phyloP scores from a whole-genome alignment of 495 filamentous ascomycete species.

The Xylaria longipes region DNA sequence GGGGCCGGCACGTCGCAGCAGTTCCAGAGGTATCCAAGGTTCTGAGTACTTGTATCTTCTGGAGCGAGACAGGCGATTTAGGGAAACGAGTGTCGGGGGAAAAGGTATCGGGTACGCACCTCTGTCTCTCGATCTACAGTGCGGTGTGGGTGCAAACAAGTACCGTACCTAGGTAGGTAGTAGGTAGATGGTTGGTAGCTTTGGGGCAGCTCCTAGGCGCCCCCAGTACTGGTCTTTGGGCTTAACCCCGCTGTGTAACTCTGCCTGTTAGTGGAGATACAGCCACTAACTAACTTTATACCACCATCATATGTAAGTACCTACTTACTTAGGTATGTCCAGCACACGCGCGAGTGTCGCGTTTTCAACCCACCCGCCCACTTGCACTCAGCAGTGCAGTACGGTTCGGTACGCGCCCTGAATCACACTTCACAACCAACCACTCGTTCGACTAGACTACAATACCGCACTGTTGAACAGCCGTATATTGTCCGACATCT shows the following conservation, averaged over 20 bases:
- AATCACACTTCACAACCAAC: neutral
- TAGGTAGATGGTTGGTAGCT: neutral
- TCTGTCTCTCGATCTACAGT: neutral
- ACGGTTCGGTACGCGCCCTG: neutral
- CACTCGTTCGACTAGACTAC: neutral
- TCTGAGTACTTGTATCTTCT: neutral
- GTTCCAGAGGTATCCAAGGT: neutral
- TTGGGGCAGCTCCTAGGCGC: neutral
- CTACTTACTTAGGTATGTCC: no score
- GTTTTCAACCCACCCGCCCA: neutral
- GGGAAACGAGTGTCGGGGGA: neutral
- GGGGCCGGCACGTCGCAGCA: conserved; percentile 4
- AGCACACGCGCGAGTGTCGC: neutral
- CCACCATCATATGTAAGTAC: no score
- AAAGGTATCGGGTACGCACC: neutral
- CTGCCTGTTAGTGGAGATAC: neutral
- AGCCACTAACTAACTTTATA: neutral
- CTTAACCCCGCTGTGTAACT: conserved; percentile 12
- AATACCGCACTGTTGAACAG: neutral
- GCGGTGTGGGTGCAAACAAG: no score
- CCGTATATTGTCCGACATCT: neutral
- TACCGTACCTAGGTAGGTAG: neutral
- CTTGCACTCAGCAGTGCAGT: neutral
- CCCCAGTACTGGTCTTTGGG: neutral
- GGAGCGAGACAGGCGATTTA: neutral